Evolutionary conservation across 192 early-diverging fungal species (phyloP), one percentile per base, ranked within the genome.

Genomic region (Tieghemiomyces parasiticus): DNA sequence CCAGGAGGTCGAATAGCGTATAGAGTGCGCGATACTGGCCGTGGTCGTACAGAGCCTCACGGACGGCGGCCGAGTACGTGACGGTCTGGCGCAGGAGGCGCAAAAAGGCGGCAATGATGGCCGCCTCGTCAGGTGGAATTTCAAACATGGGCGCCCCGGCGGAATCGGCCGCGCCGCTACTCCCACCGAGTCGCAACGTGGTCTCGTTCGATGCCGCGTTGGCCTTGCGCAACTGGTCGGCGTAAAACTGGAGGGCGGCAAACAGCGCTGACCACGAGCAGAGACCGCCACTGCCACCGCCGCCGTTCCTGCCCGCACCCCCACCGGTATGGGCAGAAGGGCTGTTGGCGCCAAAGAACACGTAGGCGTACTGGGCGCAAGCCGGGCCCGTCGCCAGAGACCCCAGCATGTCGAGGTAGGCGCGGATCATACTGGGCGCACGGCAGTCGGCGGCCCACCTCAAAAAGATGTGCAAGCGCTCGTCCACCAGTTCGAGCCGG

Each of bases 371-470:
- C 6, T 68, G 59, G 16, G 89, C 83, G 64, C 78, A 86, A 46
- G 81, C 67, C 28, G 68, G 38, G 2, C 95, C 95, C 4, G 86
- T 83, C 0, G 93, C 81, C 29, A 98, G 71, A 0, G 92, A 79
- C 22, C 84, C 78, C 19, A 97, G 71, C 75, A 93, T 85, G 60
- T 90, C 78, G 52, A 91, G 80, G 66, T 87, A 91, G 2, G 84
- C 79, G 14, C 79, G 74, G 4, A 81, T 71, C 63, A 83, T 82
- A 8, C 77, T 73, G 24, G 69, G 72, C 51, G 80, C 78, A 60
- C 78, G 78, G 62, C 77, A 72, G 60, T 77, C 74, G 0, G 75
- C 64, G 16, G 74, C 75, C 83, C 83, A 87, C 51, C 81, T 76
- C 60, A 83, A 52, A 51, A 89, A 85, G 38, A 74, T 68, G 12